Conservation (phyloP, 495 filamentous ascomycete species). For the Tuber borchii region DNA sequence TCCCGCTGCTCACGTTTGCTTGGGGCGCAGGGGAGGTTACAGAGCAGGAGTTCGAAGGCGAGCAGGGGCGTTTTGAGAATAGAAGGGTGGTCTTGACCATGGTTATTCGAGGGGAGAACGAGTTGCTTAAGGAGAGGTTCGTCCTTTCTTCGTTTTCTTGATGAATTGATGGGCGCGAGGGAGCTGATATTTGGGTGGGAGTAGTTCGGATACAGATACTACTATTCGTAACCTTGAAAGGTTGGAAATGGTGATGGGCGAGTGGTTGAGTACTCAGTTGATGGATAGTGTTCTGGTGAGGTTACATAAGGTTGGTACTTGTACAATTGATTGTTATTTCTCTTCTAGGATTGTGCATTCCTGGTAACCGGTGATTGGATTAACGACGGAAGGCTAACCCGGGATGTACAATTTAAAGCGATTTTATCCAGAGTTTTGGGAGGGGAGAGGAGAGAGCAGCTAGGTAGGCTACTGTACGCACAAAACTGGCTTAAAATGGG, state of each 20-base stretch:
- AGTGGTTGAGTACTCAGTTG: not conserved
- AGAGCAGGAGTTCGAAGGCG: not conserved
- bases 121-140: not conserved
- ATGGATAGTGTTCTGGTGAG: not conserved
- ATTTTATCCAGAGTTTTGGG: not conserved
- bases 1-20: not conserved
- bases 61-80: not conserved
- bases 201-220: not conserved
- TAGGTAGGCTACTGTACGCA: not conserved
- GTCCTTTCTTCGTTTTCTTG: not conserved
- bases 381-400: not conserved
- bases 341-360: not conserved
- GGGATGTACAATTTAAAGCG: not conserved
- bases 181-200: not conserved
- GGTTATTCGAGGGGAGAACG: not conserved
- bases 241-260: not conserved
- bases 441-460: not conserved
- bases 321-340: not conserved
- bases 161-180: not conserved
- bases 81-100: not conserved
- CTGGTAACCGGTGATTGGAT: not conserved
- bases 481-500: not conserved
- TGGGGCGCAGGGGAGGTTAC: not conserved
- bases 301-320: slow-evolving; percentile 2
- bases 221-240: not conserved